Percentiles rank a stretch among this genome's conserved stretches.
These are phyloP conservation scores for Paramecium caudatum DNA, from an alignment of 73 alveolate species.

Conservation along the genomic window DNA sequence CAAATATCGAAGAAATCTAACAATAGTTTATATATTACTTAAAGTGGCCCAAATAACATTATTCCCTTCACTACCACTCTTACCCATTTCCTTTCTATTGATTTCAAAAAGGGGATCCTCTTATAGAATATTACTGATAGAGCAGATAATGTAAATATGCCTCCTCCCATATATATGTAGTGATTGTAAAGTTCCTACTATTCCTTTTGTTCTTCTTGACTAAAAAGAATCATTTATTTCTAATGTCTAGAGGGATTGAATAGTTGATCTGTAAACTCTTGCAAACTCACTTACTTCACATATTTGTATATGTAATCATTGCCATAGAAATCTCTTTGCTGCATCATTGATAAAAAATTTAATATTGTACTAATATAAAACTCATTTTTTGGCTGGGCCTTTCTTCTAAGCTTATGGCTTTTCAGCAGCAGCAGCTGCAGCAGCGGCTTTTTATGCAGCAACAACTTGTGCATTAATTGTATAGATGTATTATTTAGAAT, in stretches of 20 bases:
- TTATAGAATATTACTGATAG: constrained; percentile 19
- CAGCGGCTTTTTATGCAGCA: constrained; percentile 56
- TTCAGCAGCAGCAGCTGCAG: constrained; percentile 61
- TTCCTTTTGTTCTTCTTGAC: constrained; percentile 17
- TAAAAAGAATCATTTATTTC: constrained; percentile 41
- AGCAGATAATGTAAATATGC: constrained; percentile 1
- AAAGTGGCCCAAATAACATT: constrained; percentile 16
- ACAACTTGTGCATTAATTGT: constrained; percentile 34
- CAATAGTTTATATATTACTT: not conserved
- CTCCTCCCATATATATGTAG: not conserved
- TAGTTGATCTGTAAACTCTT: constrained; percentile 35
- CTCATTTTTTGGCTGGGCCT: constrained; percentile 50
- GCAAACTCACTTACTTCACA: not conserved
- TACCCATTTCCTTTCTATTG: constrained; percentile 32
- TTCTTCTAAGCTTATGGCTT: constrained; percentile 44
- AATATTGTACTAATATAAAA: no score
- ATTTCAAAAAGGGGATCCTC: constrained; percentile 13
- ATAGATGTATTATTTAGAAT: constrained; percentile 36
- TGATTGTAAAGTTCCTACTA: not conserved
- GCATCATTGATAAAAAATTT: constrained; percentile 61
- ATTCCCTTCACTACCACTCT: constrained; percentile 22
- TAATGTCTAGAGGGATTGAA: constrained; percentile 49
- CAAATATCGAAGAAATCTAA: constrained; percentile 3
- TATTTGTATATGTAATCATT: constrained; percentile 51
- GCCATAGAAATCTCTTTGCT: constrained; percentile 56